Percentiles rank a stretch among this genome's conserved stretches.
phyloP scores from a whole-genome alignment of 1,284 basidiomycete species.

The Sparassis latifolia region DNA sequence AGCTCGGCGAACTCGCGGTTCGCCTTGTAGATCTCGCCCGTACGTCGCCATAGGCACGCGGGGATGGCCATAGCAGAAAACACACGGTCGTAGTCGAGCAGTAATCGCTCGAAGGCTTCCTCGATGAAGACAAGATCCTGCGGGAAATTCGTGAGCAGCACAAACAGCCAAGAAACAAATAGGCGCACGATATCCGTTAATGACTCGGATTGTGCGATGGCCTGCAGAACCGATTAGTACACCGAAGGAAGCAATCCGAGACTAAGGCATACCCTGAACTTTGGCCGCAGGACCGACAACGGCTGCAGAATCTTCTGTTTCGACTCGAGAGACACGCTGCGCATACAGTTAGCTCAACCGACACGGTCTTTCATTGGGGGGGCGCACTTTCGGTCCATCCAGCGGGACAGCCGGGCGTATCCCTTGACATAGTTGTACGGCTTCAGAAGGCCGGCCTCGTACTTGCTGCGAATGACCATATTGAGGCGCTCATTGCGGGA shows the following conservation, averaged over 20 bases:
- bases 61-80: constrained; percentile 96
- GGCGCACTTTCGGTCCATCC: constrained; percentile 90
- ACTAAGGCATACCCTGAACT: constrained; percentile 67
- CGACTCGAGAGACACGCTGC: constrained; percentile 81
- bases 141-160: not conserved
- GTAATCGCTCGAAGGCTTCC: constrained; percentile 92
- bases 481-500: constrained; percentile 87
- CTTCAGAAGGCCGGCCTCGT: constrained; percentile 90
- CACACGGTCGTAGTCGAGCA: constrained; percentile 94
- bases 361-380: not conserved
- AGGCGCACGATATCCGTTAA: constrained; percentile 75
- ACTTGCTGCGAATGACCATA: constrained; percentile 93
- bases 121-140: constrained; percentile 96
- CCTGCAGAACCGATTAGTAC: constrained; percentile 33
- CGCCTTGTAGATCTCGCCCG: constrained; percentile 97
- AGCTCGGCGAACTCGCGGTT: constrained; percentile 93
- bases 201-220: constrained; percentile 72
- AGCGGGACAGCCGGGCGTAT: constrained; percentile 81
- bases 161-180: not conserved
- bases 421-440: constrained; percentile 97
- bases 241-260: constrained; percentile 6
- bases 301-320: constrained; percentile 88
- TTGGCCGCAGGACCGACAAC: constrained; percentile 85
- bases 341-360: not conserved
- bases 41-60: constrained; percentile 93